Evolutionary conservation across 805 yeast genomes (phyloP), one percentile per base, ranked within the genome.

Genomic region (Pichia californica): DNA sequence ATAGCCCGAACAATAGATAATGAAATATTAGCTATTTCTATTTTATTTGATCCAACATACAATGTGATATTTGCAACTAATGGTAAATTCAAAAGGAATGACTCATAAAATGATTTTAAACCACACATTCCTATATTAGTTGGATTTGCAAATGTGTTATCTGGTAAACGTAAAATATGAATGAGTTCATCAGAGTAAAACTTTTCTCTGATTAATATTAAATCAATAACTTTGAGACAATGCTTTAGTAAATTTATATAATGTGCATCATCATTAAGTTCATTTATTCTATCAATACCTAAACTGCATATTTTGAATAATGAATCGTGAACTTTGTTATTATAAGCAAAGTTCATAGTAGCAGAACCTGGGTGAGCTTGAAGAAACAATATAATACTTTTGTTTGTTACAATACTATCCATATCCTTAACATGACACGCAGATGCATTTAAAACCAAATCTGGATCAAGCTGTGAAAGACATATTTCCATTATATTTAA

Each of bases 51-150:
- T 1, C 94, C 88, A 40, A 83, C 78, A 54, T 86, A 87, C 15
- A 88, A 62, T 0, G 93, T 83, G 36, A 88, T 59, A 49, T 84
- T 84, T 0, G 86, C 85, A 19, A 89, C 71, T 9, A 84, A 64
- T 0, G 88, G 76, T n/a, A 88, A 63, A 48, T 84, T 76, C 59
- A 80, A 78, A 20, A 85, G 63, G 8, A 89, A 64, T 0, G 89
- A 81, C 54, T 87, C 94, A 54, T 71, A 79, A 51, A 85, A 84
- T 4, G 83, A 73, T 13, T 73, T 63, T 7, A 81, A 56, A 0
- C 86, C 88, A 52, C 74, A 80, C 16, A 45, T 36, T 4, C 47
- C 43, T 38, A 73, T 50, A 55, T 51, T 56, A 13, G 67, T 59
- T 1, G 79, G 72, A 40, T 60, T 57, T 49, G 68, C 69, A 18